These are phyloP conservation scores for Mycocentrospora acerina DNA, from an alignment of 2,329 filamentous ascomycete species.

Conservation along the genomic window DNA sequence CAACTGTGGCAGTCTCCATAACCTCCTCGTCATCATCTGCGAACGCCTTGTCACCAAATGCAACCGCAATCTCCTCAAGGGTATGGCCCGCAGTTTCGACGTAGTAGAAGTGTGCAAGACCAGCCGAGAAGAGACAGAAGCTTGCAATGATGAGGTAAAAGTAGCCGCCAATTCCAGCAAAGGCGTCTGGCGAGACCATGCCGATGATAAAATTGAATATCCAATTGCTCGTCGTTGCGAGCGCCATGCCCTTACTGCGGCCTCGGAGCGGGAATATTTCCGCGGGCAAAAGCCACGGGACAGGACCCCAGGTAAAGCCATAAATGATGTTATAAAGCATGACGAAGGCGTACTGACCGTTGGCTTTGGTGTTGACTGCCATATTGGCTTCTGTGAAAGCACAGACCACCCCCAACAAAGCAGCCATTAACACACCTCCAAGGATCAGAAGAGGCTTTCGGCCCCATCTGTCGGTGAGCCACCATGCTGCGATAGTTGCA, in stretches of 20 bases:
- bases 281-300: slow-evolving; percentile 43
- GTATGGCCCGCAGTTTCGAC: slow-evolving; percentile 44
- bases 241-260: slow-evolving; percentile 45
- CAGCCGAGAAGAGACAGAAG: slow-evolving; percentile 44
- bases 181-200: slow-evolving; percentile 48
- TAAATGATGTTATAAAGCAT: slow-evolving; percentile 45
- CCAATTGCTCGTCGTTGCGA: slow-evolving; percentile 45
- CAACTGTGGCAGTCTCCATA: slow-evolving; percentile 11
- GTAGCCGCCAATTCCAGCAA: slow-evolving; percentile 46
- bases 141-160: slow-evolving; percentile 48
- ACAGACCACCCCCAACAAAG: slow-evolving; percentile 41
- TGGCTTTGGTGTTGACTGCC: slow-evolving; percentile 31
- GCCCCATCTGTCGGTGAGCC: slow-evolving; percentile 45
- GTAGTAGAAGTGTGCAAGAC: slow-evolving; percentile 44
- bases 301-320: slow-evolving; percentile 44
- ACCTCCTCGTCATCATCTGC: slow-evolving; percentile 21
- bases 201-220: slow-evolving; percentile 43
- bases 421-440: slow-evolving; percentile 36
- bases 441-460: slow-evolving; percentile 42
- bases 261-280: slow-evolving; percentile 42
- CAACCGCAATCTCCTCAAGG: slow-evolving; percentile 44
- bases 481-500: slow-evolving; percentile 45
- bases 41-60: slow-evolving; percentile 48
- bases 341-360: slow-evolving; percentile 44
- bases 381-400: slow-evolving; percentile 42